phyloP scores from a whole-genome alignment of 2,329 filamentous ascomycete species.

The Hortaea sp. region DNA sequence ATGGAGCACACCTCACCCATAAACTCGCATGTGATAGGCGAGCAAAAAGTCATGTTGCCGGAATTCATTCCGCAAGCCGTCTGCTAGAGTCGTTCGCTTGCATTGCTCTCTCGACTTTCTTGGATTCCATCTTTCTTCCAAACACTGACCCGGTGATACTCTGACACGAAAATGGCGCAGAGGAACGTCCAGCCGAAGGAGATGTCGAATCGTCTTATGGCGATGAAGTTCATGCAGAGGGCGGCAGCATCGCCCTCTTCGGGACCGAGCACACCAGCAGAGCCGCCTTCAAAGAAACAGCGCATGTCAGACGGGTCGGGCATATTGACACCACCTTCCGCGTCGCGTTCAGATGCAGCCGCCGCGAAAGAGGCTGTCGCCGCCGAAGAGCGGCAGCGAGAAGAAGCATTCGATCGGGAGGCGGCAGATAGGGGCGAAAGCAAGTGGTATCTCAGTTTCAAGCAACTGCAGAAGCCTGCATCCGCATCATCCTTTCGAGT shows the following conservation, averaged over 20 bases:
- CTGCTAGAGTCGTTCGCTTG: no score
- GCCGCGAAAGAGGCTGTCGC: constrained; percentile 55
- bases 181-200: constrained; percentile 50
- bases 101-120: no score
- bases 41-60: no score
- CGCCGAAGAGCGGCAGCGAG: constrained; percentile 56
- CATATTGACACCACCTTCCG: constrained; percentile 28
- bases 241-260: constrained; percentile 52
- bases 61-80: no score
- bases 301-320: constrained; percentile 40
- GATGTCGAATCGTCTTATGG: constrained; percentile 80
- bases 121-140: no score
- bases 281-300: constrained; percentile 53
- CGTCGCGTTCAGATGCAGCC: constrained; percentile 39
- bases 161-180: constrained; percentile 10
- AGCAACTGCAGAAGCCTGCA: constrained; percentile 27
- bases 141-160: no score
- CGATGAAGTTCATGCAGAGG: constrained; percentile 98
- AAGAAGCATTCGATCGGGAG: constrained; percentile 47
- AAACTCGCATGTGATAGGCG: no score
- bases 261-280: constrained; percentile 36
- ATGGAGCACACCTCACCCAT: no score
- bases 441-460: constrained; percentile 61
- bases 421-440: constrained; percentile 57
- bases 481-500: constrained; percentile 40